A percentile compares a stretch with the other conserved stretches of the same genome.
These are phyloP conservation scores for Skeletonema marinoi DNA, from an alignment of 108 stramenopile genomes.

Conservation along the genomic window DNA sequence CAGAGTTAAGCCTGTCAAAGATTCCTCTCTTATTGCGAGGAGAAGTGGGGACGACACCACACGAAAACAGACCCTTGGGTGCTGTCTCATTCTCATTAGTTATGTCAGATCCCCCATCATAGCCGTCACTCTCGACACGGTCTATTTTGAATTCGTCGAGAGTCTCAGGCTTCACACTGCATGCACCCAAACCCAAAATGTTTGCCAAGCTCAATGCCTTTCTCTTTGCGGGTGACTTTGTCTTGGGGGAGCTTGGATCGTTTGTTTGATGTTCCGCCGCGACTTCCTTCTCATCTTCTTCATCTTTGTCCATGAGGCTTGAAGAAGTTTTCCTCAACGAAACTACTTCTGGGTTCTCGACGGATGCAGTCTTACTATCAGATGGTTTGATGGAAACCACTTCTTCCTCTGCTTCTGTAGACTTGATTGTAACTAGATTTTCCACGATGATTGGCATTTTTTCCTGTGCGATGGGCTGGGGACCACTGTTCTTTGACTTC, in stretches of 20 bases:
- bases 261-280: too few relatives aligned
- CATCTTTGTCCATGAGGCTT: too few relatives aligned
- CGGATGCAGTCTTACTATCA: not conserved
- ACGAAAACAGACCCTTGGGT: not conserved
- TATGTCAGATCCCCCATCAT: too few relatives aligned
- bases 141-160: too few relatives aligned
- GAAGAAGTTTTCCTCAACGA: not conserved
- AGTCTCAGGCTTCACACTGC: too few relatives aligned
- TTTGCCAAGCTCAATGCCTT: too few relatives aligned
- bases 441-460: not conserved
- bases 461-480: not conserved
- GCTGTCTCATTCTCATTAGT: too few relatives aligned
- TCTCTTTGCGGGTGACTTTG: too few relatives aligned
- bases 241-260: too few relatives aligned
- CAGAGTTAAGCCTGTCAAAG: not conserved
- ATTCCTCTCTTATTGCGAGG: not conserved
- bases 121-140: too few relatives aligned
- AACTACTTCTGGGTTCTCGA: not conserved
- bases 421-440: not conserved
- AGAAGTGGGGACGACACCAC: not conserved
- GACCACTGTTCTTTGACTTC: not conserved
- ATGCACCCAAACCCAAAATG: too few relatives aligned
- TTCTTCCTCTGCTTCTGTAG: not conserved
- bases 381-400: not conserved
- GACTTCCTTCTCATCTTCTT: too few relatives aligned